phyloP scores from a whole-genome alignment of 73 alveolate genomes.

The Blepharisma stoltei region DNA sequence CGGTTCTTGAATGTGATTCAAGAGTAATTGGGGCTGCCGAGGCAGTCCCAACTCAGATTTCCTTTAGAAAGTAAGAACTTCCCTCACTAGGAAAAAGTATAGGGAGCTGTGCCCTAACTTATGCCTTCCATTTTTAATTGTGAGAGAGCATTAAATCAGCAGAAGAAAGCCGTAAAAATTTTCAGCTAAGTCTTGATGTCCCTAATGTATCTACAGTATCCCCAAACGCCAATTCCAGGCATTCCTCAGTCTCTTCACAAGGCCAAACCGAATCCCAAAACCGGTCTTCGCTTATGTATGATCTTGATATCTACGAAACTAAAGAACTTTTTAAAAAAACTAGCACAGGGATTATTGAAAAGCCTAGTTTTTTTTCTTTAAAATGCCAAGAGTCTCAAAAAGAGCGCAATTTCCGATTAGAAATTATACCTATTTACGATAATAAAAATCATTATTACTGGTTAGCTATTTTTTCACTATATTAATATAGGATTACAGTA shows the following conservation, averaged over 20 bases:
- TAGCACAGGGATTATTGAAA: background rate
- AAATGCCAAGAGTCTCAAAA: background rate
- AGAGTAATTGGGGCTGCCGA: too few relatives aligned
- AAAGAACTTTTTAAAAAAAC: background rate
- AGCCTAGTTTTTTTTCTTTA: background rate
- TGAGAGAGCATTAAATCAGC: background rate
- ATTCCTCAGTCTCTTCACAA: background rate
- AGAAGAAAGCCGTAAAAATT: background rate
- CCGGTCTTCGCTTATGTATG: too few relatives aligned
- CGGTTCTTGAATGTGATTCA: too few relatives aligned
- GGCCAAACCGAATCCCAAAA: background rate
- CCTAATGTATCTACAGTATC: background rate
- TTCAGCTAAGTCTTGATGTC: background rate
- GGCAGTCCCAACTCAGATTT: too few relatives aligned
- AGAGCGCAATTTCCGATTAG: background rate
- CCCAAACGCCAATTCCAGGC: background rate
- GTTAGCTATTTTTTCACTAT: too few relatives aligned
- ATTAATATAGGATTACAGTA: too few relatives aligned
- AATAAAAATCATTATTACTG: too few relatives aligned
- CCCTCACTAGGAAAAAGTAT: too few relatives aligned
- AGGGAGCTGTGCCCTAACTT: too few relatives aligned
- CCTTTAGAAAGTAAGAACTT: too few relatives aligned
- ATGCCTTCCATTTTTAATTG: too few relatives aligned
- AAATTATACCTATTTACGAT: too few relatives aligned
- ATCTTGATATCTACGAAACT: conserved; percentile 16